phyloP scores from a whole-genome alignment of 139 green algal species.

The Ettlia oleoabundans region DNA sequence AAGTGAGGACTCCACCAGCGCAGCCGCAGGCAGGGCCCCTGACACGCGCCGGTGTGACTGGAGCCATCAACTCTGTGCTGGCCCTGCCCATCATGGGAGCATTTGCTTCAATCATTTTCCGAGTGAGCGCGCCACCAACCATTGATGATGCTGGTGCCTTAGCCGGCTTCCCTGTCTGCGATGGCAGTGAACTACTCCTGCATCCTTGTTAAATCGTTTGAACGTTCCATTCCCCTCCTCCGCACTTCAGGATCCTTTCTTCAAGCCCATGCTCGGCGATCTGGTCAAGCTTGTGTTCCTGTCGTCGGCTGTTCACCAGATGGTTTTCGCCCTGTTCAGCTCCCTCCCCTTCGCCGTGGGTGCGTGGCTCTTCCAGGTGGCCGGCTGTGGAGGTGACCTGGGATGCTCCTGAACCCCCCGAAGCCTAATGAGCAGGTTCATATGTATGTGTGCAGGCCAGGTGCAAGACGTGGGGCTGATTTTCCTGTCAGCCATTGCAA shows the following conservation, averaged over 20 bases:
- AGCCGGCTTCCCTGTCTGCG: too few relatives aligned
- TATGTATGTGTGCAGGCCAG: too few relatives aligned
- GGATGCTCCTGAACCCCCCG: too few relatives aligned
- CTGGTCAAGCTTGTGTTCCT: slow-evolving; percentile 75
- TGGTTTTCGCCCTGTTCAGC: slow-evolving; percentile 61
- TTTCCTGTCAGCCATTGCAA: slow-evolving; percentile 80
- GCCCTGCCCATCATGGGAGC: slow-evolving; percentile 72
- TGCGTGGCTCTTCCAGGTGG: too few relatives aligned
- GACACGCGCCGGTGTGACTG: slow-evolving; percentile 19
- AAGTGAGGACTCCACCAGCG: too few relatives aligned
- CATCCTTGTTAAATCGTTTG: neutral
- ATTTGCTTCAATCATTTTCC: slow-evolving; percentile 81
- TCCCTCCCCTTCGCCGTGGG: slow-evolving; percentile 80
- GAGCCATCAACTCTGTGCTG: slow-evolving; percentile 67
- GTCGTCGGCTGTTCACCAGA: slow-evolving; percentile 71
- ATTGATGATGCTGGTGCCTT: too few relatives aligned
- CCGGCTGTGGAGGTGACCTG: too few relatives aligned
- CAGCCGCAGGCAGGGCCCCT: slow-evolving; percentile 1
- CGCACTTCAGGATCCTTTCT: slow-evolving; percentile 47
- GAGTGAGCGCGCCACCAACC: too few relatives aligned
- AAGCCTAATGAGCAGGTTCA: too few relatives aligned
- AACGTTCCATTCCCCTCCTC: neutral
- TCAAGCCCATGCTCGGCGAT: slow-evolving; percentile 55
- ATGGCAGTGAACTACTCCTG: neutral
- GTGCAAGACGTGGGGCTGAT: slow-evolving; percentile 82